Percentiles rank a stretch among this genome's conserved stretches.
Conservation (phyloP, 2,329 filamentous ascomycete species). For the Akanthomyces dipterigenus region DNA sequence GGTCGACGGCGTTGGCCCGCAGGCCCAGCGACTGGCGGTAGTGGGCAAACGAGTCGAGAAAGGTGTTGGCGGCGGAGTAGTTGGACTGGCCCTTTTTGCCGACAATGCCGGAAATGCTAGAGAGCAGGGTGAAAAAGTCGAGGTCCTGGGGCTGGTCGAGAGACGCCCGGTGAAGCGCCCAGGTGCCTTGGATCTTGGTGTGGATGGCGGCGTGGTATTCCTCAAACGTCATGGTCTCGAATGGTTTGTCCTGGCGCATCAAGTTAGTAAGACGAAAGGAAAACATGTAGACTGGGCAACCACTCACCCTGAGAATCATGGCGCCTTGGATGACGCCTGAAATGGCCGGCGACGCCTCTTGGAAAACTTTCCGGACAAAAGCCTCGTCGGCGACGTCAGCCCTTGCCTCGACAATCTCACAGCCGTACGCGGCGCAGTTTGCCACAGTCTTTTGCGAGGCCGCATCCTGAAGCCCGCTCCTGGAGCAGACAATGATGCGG, state of each 20-base stretch:
- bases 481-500: constrained; percentile 21
- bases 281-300: neutral
- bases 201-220: constrained; percentile 19
- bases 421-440: constrained; percentile 17
- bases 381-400: constrained; percentile 20
- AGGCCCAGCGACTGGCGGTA: constrained; percentile 22
- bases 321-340: constrained; percentile 31
- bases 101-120: constrained; percentile 25
- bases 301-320: constrained; percentile 23
- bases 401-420: constrained; percentile 17
- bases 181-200: constrained; percentile 27
- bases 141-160: constrained; percentile 12
- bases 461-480: constrained; percentile 16
- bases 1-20: constrained; percentile 25
- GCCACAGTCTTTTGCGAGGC: constrained; percentile 14
- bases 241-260: neutral
- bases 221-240: constrained; percentile 25
- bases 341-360: constrained; percentile 19
- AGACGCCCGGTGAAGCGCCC: constrained; percentile 24
- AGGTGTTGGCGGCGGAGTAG: constrained; percentile 36
- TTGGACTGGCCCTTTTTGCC: constrained; percentile 29
- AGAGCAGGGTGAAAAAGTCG: constrained; percentile 29
- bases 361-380: constrained; percentile 18
- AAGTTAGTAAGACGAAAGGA: neutral
- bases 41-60: constrained; percentile 29